These are phyloP conservation scores for Trichomonas vaginalis DNA, from an alignment of 208 protist genomes.

Conservation along the genomic window DNA sequence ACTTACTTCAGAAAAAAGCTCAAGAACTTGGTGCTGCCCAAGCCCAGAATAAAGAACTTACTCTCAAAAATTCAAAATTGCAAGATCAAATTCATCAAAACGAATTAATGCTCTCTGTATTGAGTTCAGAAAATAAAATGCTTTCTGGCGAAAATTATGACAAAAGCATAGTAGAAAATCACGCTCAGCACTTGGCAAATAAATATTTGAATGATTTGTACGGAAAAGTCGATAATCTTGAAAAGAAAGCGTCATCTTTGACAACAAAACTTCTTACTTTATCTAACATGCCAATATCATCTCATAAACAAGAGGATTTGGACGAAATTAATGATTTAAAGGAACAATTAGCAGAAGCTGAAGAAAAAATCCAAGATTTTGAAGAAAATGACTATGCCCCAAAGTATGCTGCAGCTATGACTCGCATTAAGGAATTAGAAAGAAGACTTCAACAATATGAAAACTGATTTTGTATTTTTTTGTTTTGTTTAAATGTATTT, in stretches of 20 bases:
- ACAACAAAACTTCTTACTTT: not conserved
- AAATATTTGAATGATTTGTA: not conserved
- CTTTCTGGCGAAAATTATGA: not conserved
- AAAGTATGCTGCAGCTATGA: not conserved
- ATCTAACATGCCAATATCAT: not conserved
- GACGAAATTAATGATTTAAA: not conserved
- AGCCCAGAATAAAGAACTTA: not conserved
- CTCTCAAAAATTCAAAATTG: not conserved
- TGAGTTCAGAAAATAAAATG: not conserved
- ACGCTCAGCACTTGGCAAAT: not conserved
- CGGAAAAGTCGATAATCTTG: not conserved
- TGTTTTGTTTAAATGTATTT: too few species aligned
- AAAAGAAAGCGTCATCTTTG: not conserved
- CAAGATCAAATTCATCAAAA: not conserved
- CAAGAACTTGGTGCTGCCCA: not conserved
- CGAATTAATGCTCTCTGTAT: not conserved
- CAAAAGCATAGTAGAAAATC: not conserved
- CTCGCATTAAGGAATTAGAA: not conserved
- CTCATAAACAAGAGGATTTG: not conserved
- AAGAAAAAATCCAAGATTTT: not conserved
- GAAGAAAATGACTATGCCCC: not conserved
- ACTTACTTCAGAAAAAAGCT: not conserved
- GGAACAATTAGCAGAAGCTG: not conserved
- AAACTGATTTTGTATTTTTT: not conserved
- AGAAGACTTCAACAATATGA: not conserved